Base-by-base conservation (phyloP, 2,329 filamentous ascomycete genomes). In the Colletotrichum australisinense region DNA sequence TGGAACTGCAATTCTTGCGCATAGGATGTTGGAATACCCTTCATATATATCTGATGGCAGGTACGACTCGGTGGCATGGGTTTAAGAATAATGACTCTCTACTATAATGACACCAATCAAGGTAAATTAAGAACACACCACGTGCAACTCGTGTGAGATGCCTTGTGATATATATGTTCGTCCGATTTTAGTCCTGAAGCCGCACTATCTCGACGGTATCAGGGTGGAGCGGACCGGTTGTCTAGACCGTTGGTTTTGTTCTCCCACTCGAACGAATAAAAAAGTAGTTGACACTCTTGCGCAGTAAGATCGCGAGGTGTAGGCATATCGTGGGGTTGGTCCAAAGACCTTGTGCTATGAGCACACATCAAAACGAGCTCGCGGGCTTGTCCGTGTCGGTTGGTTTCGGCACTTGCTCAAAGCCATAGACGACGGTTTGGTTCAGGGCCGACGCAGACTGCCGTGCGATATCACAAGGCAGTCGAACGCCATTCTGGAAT, bases 201-300 rank as follows among this genome's bases (percentile, higher is more conserved):
- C 88, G 88, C 87, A 90, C 85, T 82, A 65, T 73, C 73, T 88
- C 86, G 84, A 87, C 88, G 86, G 83, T 85, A 87, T 84, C 89
- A 89, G 89, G 89, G 89, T 91, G 89, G 89, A 91, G 86, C 84
- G 87, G 89, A 90, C 88, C 80, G 89, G 89, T 88, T 91, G 89
- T 91, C 89, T 91, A 91, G 89, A 88, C 89, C 89, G 82, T 86
- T 81, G 83, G 84, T 79, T 90, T 87, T 86, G 91, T 88, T 91
- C 87, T 89, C 89, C 91, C 88, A 81, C 88, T 87, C 88, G 88
- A 90, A 86, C 84, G 84, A 86, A 81, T 83, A 82, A 73, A 73
- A 81, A 81, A 80, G 56, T 88, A 89, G 86, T 89, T 90, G 84
- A 90, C 89, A 88, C 85, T 83, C 85, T 82, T 84, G 87, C 86